A percentile compares a stretch with the other conserved stretches of the same genome.
Conservation (phyloP, 2,329 filamentous ascomycete genomes). For the Pyricularia grisea region DNA sequence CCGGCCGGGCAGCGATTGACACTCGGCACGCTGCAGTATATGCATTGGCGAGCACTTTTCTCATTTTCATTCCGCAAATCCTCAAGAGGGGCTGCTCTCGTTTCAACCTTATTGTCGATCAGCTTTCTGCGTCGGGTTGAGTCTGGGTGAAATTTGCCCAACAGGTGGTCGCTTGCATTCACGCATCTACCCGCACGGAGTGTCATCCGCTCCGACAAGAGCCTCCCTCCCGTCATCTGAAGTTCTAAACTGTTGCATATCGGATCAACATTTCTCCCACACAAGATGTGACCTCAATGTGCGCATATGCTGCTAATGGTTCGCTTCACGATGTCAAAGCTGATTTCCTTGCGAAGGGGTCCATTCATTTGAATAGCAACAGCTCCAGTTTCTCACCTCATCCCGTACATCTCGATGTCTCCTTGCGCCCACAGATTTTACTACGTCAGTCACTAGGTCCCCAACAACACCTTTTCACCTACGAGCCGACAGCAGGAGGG, state of each 20-base stretch:
- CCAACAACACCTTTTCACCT: background rate
- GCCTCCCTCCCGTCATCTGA: background rate
- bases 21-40: background rate
- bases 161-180: too few relatives aligned
- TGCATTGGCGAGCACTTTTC: background rate
- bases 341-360: too few relatives aligned
- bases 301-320: background rate
- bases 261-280: background rate
- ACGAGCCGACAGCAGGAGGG: background rate
- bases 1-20: background rate
- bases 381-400: background rate
- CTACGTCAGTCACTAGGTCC: background rate
- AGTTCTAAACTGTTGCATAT: background rate
- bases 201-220: background rate
- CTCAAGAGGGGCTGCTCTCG: background rate
- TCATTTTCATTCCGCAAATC: background rate
- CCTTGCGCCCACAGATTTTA: background rate
- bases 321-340: too few relatives aligned
- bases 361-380: background rate
- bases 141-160: background rate
- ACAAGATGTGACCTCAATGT: background rate
- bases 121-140: background rate
- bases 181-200: background rate
- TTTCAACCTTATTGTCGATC: background rate
- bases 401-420: background rate